These are phyloP conservation scores for Patellaria atrata DNA, from an alignment of 495 filamentous ascomycete species.

Conservation along the genomic window DNA sequence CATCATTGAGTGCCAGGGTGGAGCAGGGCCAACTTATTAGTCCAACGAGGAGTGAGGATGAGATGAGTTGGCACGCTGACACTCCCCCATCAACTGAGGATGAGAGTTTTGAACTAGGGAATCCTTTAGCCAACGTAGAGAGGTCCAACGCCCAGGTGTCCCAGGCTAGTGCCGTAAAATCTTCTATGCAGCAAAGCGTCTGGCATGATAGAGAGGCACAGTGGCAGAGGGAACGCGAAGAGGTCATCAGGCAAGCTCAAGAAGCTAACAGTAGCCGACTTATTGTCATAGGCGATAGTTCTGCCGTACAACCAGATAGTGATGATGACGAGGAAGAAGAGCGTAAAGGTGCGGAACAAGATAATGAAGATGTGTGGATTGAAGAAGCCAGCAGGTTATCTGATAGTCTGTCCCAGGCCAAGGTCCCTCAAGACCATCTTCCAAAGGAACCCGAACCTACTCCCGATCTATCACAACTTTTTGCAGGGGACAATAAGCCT, in stretches of 20 bases:
- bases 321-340: slow-evolving; percentile 10
- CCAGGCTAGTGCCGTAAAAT: slow-evolving; percentile 1
- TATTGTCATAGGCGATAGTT: slow-evolving; percentile 36
- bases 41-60: slow-evolving; percentile 20
- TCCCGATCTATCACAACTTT: slow-evolving; percentile 15
- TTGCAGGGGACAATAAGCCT: slow-evolving; percentile 17
- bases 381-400: slow-evolving; percentile 29
- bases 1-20: slow-evolving; percentile 3
- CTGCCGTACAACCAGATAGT: neutral
- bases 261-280: slow-evolving; percentile 34
- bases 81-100: slow-evolving; percentile 11
- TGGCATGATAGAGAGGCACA: slow-evolving; percentile 25
- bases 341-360: too few species aligned
- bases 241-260: slow-evolving; percentile 36
- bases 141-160: too few species aligned
- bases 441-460: slow-evolving; percentile 9
- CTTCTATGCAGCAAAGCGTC: slow-evolving; percentile 2
- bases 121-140: too few species aligned
- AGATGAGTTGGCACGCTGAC: slow-evolving; percentile 25
- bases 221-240: slow-evolving; percentile 38
- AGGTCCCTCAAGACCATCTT: neutral
- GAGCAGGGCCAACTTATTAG: slow-evolving; percentile 16
- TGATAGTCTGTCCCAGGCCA: slow-evolving; percentile 11
- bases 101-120: neutral
- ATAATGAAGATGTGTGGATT: slow-evolving; percentile 29